These are phyloP conservation scores for Trichoderma lentiforme DNA, from an alignment of 2,329 filamentous ascomycete genomes.

Conservation along the genomic window DNA sequence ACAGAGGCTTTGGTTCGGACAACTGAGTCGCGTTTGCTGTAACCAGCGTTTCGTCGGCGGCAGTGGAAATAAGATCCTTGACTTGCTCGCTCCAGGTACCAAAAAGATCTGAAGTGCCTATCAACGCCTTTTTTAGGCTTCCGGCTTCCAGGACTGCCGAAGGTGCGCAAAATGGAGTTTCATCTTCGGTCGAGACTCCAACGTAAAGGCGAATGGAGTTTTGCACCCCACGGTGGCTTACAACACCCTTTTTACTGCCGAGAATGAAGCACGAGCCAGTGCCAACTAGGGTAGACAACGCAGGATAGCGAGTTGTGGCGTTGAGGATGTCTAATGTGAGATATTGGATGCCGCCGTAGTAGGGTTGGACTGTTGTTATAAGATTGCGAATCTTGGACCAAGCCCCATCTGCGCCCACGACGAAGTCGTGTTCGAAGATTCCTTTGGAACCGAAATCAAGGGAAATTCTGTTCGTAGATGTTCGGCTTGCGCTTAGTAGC, in stretches of 20 bases:
- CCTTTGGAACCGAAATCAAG: constrained; percentile 27
- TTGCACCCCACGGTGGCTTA: constrained; percentile 31
- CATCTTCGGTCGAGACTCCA: constrained; percentile 26
- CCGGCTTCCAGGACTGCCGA: constrained; percentile 18
- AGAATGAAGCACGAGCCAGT: constrained; percentile 36
- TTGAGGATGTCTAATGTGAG: constrained; percentile 36
- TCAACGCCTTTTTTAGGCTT: constrained; percentile 22
- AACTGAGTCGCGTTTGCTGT: constrained; percentile 19
- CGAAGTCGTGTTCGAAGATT: constrained; percentile 19
- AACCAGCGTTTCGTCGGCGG: constrained; percentile 27
- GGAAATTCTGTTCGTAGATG: constrained; percentile 3
- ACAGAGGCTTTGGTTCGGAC: constrained; percentile 25
- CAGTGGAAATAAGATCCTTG: constrained; percentile 28
- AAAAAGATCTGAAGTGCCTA: constrained; percentile 25
- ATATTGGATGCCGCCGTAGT: constrained; percentile 38
- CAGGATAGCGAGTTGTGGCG: constrained; percentile 34
- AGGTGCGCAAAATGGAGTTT: constrained; percentile 20
- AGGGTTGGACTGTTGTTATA: constrained; percentile 35
- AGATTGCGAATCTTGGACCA: constrained; percentile 34
- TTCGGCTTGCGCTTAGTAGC: constrained; percentile 27
- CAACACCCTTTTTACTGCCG: constrained; percentile 37
- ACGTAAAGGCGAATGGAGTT: constrained; percentile 32
- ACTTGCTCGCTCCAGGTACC: constrained; percentile 27
- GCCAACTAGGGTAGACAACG: constrained; percentile 39
- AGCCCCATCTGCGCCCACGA: constrained; percentile 22